phyloP scores from a whole-genome alignment of 148 eudicot genomes.

The Spergularia bocconei region DNA sequence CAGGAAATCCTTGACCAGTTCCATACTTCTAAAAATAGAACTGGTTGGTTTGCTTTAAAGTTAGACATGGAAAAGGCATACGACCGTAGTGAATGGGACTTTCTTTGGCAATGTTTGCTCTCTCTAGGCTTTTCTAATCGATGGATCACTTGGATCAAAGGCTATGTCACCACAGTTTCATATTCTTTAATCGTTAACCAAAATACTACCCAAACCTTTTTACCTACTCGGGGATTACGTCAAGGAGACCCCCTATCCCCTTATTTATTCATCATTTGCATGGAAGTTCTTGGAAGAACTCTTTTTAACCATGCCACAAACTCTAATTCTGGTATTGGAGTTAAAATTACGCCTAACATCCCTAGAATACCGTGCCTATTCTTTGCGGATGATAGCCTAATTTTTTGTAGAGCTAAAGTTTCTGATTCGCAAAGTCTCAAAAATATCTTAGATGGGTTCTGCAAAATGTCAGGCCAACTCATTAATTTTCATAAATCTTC shows the following conservation, averaged over 20 bases:
- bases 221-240: not conserved
- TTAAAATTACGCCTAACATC: too few relatives aligned
- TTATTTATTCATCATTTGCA: not conserved
- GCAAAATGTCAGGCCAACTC: too few relatives aligned
- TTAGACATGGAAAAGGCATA: not conserved
- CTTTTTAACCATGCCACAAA: not conserved
- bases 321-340: too few relatives aligned
- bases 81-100: not conserved
- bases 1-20: not conserved
- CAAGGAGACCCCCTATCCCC: constrained; percentile 4
- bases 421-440: too few relatives aligned
- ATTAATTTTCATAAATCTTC: too few relatives aligned
- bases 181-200: not conserved
- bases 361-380: too few relatives aligned
- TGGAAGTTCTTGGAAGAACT: not conserved
- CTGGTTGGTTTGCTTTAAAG: not conserved
- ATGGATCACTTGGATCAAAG: not conserved
- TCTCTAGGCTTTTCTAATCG: not conserved
- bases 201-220: not conserved
- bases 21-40: not conserved
- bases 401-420: too few relatives aligned
- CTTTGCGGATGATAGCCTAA: too few relatives aligned
- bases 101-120: not conserved
- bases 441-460: too few relatives aligned
- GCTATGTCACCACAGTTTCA: not conserved